A percentile compares a stretch with the other conserved stretches of the same genome.
Conservation (phyloP, 768 basidiomycete genomes). For the Podaxis mareebaensis region DNA sequence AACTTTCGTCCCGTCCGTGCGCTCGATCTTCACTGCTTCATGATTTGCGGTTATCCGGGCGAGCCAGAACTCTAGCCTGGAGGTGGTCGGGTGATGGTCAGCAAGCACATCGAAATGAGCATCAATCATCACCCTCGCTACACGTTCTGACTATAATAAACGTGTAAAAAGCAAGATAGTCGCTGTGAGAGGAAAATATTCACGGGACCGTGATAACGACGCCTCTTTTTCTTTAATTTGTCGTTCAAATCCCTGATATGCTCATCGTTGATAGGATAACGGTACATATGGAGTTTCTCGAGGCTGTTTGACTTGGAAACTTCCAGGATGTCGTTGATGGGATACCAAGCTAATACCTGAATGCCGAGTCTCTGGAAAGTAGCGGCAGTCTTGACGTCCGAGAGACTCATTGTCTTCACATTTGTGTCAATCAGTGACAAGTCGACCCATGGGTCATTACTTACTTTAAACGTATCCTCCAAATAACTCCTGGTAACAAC, state of each 20-base stretch:
- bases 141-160: background rate
- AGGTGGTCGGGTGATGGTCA: background rate
- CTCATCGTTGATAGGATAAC: background rate
- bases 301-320: background rate
- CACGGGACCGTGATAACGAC: background rate
- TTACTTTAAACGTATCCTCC: background rate
- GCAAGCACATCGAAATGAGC: background rate
- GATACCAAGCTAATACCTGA: background rate
- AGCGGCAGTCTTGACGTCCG: background rate
- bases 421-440: background rate
- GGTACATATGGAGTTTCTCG: background rate
- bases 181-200: background rate
- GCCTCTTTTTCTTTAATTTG: background rate
- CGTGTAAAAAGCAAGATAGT: background rate
- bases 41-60: background rate
- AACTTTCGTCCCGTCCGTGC: background rate
- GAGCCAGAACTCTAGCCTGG: background rate
- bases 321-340: background rate
- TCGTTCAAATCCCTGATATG: background rate
- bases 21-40: background rate
- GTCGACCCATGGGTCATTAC: background rate
- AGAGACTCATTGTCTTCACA: background rate
- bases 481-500: background rate
- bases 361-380: background rate
- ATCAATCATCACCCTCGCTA: background rate